These are phyloP conservation scores for Polyporus tsugae DNA, from an alignment of 1,284 basidiomycete genomes.

Conservation along the genomic window DNA sequence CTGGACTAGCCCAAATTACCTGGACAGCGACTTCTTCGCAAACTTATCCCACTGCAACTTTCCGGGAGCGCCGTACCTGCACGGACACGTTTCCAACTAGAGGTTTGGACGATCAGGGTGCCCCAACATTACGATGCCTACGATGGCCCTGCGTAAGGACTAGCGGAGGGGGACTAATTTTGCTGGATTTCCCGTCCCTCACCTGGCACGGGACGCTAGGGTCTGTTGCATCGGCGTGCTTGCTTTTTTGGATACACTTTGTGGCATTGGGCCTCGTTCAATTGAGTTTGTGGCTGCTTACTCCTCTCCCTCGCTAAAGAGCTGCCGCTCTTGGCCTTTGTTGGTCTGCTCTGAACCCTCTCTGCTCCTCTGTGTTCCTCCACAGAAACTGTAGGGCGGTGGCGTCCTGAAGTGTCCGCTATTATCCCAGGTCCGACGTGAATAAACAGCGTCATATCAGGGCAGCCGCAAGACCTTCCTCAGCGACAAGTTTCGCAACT, in stretches of 20 bases:
- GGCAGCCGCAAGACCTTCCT: not conserved
- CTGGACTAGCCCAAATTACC: conserved; percentile 15
- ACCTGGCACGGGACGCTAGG: not conserved
- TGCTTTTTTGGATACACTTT: conserved; percentile 11
- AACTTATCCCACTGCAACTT: conserved; percentile 4
- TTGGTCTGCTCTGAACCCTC: conserved; percentile 8
- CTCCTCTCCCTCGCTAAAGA: conserved; percentile 1
- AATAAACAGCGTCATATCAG: not conserved
- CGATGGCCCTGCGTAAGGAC: conserved; percentile 2
- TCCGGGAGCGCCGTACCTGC: not conserved
- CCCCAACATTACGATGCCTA: conserved; percentile 9
- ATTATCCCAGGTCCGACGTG: conserved; percentile 5
- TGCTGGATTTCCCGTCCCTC: conserved; percentile 6
- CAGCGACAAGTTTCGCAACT: conserved; percentile 8
- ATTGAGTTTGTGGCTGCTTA: conserved; percentile 11
- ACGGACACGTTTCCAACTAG: not conserved
- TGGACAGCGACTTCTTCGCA: conserved; percentile 9
- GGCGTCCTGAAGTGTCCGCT: conserved; percentile 1
- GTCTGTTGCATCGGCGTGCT: not conserved
- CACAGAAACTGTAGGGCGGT: conserved; percentile 10
- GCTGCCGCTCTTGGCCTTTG: not conserved
- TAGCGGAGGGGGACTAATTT: not conserved
- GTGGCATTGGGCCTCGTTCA: conserved; percentile 15
- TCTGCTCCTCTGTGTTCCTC: conserved; percentile 6
- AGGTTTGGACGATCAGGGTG: conserved; percentile 1